Percentiles rank a stretch among this genome's conserved stretches.
phyloP scores from a whole-genome alignment of 352 stramenopile genomes.

The Globisporangium echinulatum region DNA sequence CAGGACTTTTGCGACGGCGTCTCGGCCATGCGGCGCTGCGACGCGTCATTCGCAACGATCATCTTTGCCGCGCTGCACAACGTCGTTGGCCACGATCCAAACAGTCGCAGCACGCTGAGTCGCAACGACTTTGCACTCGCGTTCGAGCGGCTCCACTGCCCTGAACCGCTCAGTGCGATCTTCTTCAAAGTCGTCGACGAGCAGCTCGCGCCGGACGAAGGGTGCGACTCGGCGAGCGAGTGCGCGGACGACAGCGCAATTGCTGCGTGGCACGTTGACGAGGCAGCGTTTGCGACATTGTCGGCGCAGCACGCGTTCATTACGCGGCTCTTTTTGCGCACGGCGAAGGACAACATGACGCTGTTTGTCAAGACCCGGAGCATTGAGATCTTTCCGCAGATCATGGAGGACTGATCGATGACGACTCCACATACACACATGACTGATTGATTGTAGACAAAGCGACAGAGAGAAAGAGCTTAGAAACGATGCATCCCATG shows the following conservation, averaged over 20 bases:
- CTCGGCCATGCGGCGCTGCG: constrained; percentile 42
- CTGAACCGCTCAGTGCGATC: constrained; percentile 38
- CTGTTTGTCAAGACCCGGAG: constrained; percentile 40
- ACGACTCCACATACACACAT: not conserved
- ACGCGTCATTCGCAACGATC: constrained; percentile 54
- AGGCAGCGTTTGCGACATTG: constrained; percentile 33
- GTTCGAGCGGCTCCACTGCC: constrained; percentile 55
- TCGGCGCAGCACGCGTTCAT: constrained; percentile 61
- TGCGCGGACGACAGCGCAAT: not conserved
- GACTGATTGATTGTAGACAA: not conserved
- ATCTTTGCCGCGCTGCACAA: constrained; percentile 52
- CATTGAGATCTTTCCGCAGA: constrained; percentile 42
- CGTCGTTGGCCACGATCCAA: constrained; percentile 30
- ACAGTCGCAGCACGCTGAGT: constrained; percentile 1
- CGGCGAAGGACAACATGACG: constrained; percentile 57
- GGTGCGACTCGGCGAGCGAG: not conserved
- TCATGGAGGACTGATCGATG: constrained; percentile 30
- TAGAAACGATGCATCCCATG: not conserved
- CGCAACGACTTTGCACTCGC: constrained; percentile 34
- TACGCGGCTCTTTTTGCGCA: constrained; percentile 55
- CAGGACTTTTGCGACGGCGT: constrained; percentile 63
- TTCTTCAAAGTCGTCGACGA: constrained; percentile 58
- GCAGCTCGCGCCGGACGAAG: constrained; percentile 20
- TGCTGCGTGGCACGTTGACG: constrained; percentile 28
- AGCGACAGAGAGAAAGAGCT: too few relatives aligned